These are phyloP conservation scores for Nakataea oryzae DNA, from an alignment of 2,329 filamentous ascomycete genomes.

Conservation along the genomic window DNA sequence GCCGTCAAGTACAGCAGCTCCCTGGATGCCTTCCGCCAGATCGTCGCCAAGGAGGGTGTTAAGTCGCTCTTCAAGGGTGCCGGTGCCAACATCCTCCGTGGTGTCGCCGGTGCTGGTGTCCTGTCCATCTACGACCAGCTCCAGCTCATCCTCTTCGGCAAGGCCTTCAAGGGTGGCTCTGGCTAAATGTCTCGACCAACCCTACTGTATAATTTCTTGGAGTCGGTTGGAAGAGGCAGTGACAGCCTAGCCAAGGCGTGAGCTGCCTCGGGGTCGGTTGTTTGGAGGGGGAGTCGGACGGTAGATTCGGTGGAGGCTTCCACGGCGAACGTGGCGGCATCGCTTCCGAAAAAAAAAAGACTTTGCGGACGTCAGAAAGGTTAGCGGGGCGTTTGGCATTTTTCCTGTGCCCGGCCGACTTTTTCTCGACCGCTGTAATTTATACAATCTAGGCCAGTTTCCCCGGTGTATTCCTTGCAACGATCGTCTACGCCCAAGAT, in stretches of 20 bases:
- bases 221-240: conserved; percentile 10
- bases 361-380: conserved; percentile 3
- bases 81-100: conserved; percentile 99
- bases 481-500: conserved; percentile 20
- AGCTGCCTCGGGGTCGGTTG: conserved; percentile 14
- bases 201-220: conserved; percentile 1
- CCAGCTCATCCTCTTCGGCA: conserved; percentile 98
- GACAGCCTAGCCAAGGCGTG: conserved; percentile 4
- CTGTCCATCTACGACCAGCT: conserved; percentile 99
- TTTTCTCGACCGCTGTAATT: conserved; percentile 47
- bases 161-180: conserved; percentile 80
- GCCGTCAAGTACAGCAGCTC: conserved; percentile 99
- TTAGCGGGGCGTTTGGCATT: conserved; percentile 24
- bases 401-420: conserved; percentile 34
- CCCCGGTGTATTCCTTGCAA: conserved; percentile 29
- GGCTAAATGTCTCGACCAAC: conserved; percentile 21
- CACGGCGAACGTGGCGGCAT: conserved; percentile 9
- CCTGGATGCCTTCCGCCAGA: conserved; percentile 90
- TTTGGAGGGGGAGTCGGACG: conserved; percentile 31
- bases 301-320: conserved; percentile 28
- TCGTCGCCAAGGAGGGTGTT: conserved; percentile 94
- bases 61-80: conserved; percentile 99
- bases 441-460: conserved; percentile 49
- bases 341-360: not conserved
- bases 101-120: conserved; percentile 99